phyloP scores from a whole-genome alignment of 371 early-diverging fungal genomes.

The Mortierella sp. region DNA sequence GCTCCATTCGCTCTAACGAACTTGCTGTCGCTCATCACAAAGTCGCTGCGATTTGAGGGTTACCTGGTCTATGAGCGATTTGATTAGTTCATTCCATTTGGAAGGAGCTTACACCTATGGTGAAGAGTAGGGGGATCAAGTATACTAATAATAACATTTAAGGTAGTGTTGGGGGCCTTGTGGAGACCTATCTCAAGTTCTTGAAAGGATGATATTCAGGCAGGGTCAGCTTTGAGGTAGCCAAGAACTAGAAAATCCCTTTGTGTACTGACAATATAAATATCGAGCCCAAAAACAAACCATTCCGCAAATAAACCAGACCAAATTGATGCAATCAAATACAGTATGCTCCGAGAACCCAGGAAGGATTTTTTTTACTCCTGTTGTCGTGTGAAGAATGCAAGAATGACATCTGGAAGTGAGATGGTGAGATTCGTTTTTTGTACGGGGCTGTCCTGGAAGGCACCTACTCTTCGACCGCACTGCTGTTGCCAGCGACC shows the following conservation, averaged over 20 bases:
- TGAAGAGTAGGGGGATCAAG: conserved; percentile 59
- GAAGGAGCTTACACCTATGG: conserved; percentile 56
- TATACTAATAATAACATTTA: conserved; percentile 55
- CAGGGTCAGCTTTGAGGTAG: conserved; percentile 67
- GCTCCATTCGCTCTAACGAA: conserved; percentile 51
- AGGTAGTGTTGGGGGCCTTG: conserved; percentile 63
- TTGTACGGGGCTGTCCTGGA: too few relatives aligned
- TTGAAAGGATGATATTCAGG: conserved; percentile 73
- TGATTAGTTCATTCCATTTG: conserved; percentile 44
- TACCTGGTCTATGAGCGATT: conserved; percentile 15
- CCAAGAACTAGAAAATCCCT: conserved; percentile 18
- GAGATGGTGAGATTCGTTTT: too few relatives aligned
- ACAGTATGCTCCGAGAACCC: too few relatives aligned
- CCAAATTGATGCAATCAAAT: too few relatives aligned
- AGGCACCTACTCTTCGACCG: too few relatives aligned
- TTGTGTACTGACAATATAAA: too few relatives aligned
- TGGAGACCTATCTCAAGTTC: conserved; percentile 63
- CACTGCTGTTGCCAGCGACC: too few relatives aligned
- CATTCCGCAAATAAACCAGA: too few relatives aligned
- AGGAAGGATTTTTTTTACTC: too few relatives aligned
- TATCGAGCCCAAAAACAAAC: too few relatives aligned
- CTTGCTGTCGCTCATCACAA: conserved; percentile 51
- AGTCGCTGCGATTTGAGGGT: conserved; percentile 25
- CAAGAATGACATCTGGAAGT: too few relatives aligned
- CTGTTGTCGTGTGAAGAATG: too few relatives aligned